Evolutionary conservation across 768 basidiomycete genomes (phyloP).

Genomic region (Phaffia tasmanica): DNA sequence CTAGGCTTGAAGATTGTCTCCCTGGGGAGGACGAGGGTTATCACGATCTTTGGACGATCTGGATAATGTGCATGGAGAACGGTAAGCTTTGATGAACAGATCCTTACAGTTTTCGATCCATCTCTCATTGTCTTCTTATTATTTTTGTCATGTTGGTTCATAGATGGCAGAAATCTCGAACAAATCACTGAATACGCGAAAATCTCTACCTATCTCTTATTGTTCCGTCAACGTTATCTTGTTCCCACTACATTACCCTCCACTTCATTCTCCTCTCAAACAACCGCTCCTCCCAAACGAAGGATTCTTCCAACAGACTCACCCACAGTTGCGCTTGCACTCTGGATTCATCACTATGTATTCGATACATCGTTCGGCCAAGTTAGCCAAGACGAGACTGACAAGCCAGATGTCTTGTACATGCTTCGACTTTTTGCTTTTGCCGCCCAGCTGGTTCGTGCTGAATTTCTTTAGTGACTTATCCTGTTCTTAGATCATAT

Average conservation of each 20-base stretch:
- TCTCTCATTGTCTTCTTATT: background rate
- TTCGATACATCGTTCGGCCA: background rate
- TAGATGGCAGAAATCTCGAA: slow-evolving; percentile 35
- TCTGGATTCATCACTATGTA: slow-evolving; percentile 18
- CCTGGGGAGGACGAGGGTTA: slow-evolving; percentile 23
- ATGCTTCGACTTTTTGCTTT: slow-evolving; percentile 42
- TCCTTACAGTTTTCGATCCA: background rate
- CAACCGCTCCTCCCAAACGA: background rate
- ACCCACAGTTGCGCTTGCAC: background rate
- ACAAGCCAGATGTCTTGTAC: slow-evolving; percentile 38
- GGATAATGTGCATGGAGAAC: slow-evolving; percentile 38
- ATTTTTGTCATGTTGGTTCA: background rate
- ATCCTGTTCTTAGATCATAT: background rate
- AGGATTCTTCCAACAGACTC: slow-evolving; percentile 6
- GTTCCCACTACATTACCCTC: background rate
- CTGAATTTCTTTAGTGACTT: too few relatives aligned
- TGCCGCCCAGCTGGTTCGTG: slow-evolving; percentile 39
- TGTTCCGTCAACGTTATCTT: slow-evolving; percentile 32
- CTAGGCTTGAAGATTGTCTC: background rate
- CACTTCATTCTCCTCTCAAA: background rate
- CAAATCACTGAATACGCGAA: slow-evolving; percentile 32
- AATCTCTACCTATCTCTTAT: slow-evolving; percentile 29
- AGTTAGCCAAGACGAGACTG: slow-evolving; percentile 30
- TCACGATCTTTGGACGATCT: slow-evolving; percentile 35
- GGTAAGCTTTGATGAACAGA: slow-evolving; percentile 35